A percentile compares a stretch with the other conserved stretches of the same genome.
Evolutionary conservation across 371 early-diverging fungal genomes (phyloP).

Genomic region (Cladochytrium tenue): DNA sequence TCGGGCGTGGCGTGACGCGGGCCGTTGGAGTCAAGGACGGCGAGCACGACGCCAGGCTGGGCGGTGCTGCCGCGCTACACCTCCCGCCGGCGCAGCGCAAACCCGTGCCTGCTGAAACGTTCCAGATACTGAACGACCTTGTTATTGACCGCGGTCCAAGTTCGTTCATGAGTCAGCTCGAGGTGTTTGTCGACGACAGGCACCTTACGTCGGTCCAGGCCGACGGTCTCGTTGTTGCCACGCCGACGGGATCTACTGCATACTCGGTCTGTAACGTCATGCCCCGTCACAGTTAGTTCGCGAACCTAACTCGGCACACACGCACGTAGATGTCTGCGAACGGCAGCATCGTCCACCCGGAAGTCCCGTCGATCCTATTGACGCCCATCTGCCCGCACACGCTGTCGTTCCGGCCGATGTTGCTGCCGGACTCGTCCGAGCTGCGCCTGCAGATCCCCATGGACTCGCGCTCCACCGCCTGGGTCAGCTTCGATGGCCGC

Average conservation of each 20-base stretch:
- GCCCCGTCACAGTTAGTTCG: too few relatives aligned
- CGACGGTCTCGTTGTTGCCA: constrained; percentile 88
- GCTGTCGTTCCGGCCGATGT: constrained; percentile 88
- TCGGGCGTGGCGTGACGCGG: too few relatives aligned
- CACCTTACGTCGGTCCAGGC: constrained; percentile 50
- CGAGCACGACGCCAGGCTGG: too few relatives aligned
- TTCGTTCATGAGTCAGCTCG: constrained; percentile 84
- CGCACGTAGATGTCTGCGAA: constrained; percentile 57
- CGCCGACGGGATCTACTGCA: constrained; percentile 94
- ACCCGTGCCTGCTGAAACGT: constrained; percentile 24
- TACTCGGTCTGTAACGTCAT: constrained; percentile 65
- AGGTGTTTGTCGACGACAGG: constrained; percentile 74
- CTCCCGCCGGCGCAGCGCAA: background rate
- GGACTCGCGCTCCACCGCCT: constrained; percentile 42
- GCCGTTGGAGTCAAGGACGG: too few relatives aligned
- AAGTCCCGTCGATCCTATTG: constrained; percentile 82
- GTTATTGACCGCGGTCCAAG: constrained; percentile 90
- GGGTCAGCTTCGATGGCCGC: constrained; percentile 84
- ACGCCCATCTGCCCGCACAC: constrained; percentile 96
- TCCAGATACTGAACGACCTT: constrained; percentile 79
- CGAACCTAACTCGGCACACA: too few relatives aligned
- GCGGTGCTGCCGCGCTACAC: background rate
- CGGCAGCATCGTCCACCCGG: constrained; percentile 91
- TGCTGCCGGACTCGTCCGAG: constrained; percentile 84
- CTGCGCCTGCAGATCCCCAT: constrained; percentile 41